Conservation (phyloP, 257 asterid species). For the Solanum chilense region DNA sequence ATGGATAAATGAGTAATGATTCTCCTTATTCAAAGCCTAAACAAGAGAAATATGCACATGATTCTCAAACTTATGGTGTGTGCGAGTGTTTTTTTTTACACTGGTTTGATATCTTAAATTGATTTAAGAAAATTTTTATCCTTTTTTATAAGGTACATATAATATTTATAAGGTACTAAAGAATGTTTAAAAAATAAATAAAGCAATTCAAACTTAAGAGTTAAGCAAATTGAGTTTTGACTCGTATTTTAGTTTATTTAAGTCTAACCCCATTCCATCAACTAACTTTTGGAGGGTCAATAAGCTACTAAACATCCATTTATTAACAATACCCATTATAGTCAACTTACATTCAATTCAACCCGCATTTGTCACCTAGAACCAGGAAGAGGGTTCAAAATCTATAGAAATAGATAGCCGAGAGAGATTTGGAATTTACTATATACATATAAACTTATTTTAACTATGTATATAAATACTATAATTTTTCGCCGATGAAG, state of each 20-base stretch:
- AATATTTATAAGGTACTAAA: not conserved
- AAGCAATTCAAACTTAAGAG: not conserved
- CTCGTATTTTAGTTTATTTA: too few species aligned
- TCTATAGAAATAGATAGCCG: too few species aligned
- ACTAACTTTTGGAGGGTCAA: not conserved
- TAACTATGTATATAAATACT: too few species aligned
- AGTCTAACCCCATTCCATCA: not conserved
- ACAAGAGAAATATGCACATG: slow-evolving; percentile 46
- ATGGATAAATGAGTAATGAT: not conserved
- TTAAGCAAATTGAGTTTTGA: not conserved
- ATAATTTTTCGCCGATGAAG: too few species aligned
- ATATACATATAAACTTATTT: too few species aligned
- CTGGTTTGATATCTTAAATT: not conserved
- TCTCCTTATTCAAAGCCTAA: slow-evolving; percentile 32
- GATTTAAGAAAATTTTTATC: too few species aligned
- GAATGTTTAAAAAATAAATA: not conserved
- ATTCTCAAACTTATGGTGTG: not conserved
- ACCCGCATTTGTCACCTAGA: not conserved
- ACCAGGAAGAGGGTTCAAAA: too few species aligned
- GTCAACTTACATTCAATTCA: not conserved
- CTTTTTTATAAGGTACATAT: not conserved
- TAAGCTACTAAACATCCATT: not conserved
- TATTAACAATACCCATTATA: too few species aligned
- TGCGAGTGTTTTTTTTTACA: not conserved
- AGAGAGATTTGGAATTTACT: too few species aligned